Percentiles rank a stretch among this genome's conserved stretches.
These are phyloP conservation scores for Peronospora tabacina DNA, from an alignment of 352 stramenopile species.

Conservation along the genomic window DNA sequence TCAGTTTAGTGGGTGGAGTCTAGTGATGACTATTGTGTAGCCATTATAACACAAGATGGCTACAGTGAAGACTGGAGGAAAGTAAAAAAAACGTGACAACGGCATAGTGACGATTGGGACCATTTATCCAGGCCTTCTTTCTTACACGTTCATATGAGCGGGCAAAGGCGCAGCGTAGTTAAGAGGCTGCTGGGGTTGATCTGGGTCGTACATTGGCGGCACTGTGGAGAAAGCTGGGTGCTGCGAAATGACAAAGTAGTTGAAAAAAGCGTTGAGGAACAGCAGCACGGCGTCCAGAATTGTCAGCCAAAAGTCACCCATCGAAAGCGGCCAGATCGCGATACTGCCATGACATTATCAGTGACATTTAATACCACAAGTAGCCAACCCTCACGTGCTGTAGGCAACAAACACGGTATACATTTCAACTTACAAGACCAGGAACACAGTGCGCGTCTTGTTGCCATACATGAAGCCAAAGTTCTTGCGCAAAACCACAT, in stretches of 20 bases:
- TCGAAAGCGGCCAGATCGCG: constrained; percentile 84
- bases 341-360: constrained; percentile 55
- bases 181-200: constrained; percentile 14
- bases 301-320: constrained; percentile 87
- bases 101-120: not conserved
- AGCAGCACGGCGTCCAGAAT: constrained; percentile 82
- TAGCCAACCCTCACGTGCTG: not conserved
- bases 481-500: constrained; percentile 73
- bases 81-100: constrained; percentile 4
- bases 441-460: constrained; percentile 81
- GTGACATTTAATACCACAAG: constrained; percentile 24
- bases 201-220: constrained; percentile 23
- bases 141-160: constrained; percentile 24
- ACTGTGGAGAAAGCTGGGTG: constrained; percentile 53
- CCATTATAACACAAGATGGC: constrained; percentile 5
- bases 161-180: constrained; percentile 16
- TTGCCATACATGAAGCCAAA: constrained; percentile 89
- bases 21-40: constrained; percentile 1
- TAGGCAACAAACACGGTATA: not conserved
- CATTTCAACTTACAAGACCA: constrained; percentile 68
- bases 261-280: constrained; percentile 87
- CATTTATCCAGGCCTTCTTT: not conserved
- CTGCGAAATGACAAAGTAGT: constrained; percentile 87
- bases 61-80: not conserved
- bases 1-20: constrained; percentile 13